Percentiles rank a stretch among this genome's conserved stretches.
Conservation (phyloP, 2,329 filamentous ascomycete genomes). For the Periconia macrospinosa region DNA sequence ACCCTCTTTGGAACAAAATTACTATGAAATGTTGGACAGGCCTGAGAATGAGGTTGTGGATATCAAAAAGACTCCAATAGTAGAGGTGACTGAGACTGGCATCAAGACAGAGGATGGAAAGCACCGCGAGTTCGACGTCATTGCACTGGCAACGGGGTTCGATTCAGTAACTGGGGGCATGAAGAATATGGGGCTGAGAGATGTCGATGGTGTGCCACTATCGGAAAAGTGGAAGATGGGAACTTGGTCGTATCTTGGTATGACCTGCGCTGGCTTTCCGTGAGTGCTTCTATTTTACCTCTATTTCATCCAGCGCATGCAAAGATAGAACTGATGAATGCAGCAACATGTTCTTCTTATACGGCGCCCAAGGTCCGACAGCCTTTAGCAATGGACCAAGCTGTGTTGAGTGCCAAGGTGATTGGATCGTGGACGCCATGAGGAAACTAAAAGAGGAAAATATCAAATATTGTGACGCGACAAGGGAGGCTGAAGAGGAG, state of each 20-base stretch:
- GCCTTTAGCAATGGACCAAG: conserved; percentile 51
- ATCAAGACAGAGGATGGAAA: conserved; percentile 46
- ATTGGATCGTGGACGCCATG: conserved; percentile 50
- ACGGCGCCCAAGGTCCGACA: conserved; percentile 51
- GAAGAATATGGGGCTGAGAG: conserved; percentile 43
- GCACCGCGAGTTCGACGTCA: conserved; percentile 47
- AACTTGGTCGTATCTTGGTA: conserved; percentile 47
- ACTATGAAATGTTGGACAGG: conserved; percentile 49
- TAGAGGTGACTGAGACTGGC: conserved; percentile 42
- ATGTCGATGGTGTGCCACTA: conserved; percentile 42
- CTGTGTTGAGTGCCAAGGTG: conserved; percentile 49
- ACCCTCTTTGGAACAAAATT: conserved; percentile 51
- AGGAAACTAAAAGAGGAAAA: conserved; percentile 41
- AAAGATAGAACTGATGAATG: conserved; percentile 2
- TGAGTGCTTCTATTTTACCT: conserved; percentile 11
- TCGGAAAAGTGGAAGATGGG: conserved; percentile 47
- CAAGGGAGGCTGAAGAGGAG: conserved; percentile 45
- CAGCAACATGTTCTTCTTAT: conserved; percentile 49
- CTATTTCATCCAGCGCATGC: not conserved
- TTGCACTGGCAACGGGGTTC: conserved; percentile 51
- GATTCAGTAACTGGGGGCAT: conserved; percentile 49
- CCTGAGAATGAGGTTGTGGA: conserved; percentile 49
- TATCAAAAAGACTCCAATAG: conserved; percentile 46
- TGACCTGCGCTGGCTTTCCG: conserved; percentile 44
- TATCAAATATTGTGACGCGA: conserved; percentile 45